Base-by-base conservation (phyloP, 148 eudicot genomes). In the Chenopodium quinoa region DNA sequence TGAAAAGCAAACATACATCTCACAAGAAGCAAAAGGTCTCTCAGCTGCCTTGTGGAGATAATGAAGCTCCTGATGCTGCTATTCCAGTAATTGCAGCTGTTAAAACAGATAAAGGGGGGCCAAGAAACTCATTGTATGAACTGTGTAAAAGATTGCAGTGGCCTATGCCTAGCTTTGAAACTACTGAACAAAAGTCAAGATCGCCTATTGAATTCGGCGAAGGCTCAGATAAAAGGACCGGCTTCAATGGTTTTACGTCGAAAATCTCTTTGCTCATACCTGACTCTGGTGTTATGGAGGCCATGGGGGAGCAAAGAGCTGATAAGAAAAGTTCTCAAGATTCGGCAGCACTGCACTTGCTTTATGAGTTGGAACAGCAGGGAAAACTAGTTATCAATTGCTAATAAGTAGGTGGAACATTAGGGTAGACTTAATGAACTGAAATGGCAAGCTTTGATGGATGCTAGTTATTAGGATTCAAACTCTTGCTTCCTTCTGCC, bases 241-340 rank as follows among this genome's bases (percentile, higher is more conserved):
- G 90, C 1, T 91, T 88, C 69, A 88, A 82, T 79, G 86, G 89
- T 64, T 96, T 81, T 65, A 86, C 44, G 75, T 90, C 98, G 1
- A 87, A 80, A 22, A 96, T 96, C 66, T 79, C 87, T 11, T 85
- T 96, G 86, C 88, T 90, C 44, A 89, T 96, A 84, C 99, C 99
- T 4, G 86, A 89, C 47, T 40, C 6, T 82, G 98, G 94, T 72
- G 83, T 76, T 22, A 75, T 93, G 40, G 89, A 90, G 69, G 80
- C 82, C 62, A 78, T 71, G 22, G 99, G 99, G 7, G 91, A 89
- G 58, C 76, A 60, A 60, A 89, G 89, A 83, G 87, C 97, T 14
- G 98, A 96, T 79, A 96, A 92, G 88, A 93, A 89, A 84, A 89
- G 93, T 60, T 90, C 99, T 37, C 88, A 62, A 12, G 99, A 96